Evolutionary conservation across 306 rosid species (phyloP).

Genomic region (Malus asiatica): DNA sequence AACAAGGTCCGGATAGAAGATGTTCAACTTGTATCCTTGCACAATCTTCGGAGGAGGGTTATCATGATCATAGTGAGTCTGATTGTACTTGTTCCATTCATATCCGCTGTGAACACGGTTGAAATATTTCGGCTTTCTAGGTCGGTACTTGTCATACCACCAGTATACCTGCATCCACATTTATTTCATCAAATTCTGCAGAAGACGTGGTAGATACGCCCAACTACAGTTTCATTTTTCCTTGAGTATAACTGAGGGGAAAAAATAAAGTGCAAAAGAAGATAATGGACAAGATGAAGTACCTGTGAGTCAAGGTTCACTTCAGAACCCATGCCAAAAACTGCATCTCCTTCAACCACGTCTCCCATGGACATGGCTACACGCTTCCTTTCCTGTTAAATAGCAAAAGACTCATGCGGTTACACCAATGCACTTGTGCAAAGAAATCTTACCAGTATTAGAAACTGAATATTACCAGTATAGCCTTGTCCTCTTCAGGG

Average conservation of each 20-base stretch:
- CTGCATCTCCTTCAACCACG: constrained; percentile 97
- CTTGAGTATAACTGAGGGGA: background rate
- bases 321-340: constrained; percentile 85
- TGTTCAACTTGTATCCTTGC: constrained; percentile 89
- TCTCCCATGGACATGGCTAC: constrained; percentile 76
- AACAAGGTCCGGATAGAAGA: constrained; percentile 92
- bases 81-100: constrained; percentile 97
- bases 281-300: background rate
- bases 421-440: background rate
- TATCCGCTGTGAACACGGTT: constrained; percentile 96
- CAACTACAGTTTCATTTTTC: background rate
- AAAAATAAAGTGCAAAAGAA: constrained; percentile 6
- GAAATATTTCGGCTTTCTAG: constrained; percentile 95
- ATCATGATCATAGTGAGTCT: constrained; percentile 98
- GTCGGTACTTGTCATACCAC: constrained; percentile 98
- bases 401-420: background rate
- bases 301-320: constrained; percentile 96
- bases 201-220: background rate
- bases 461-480: constrained; percentile 30
- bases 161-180: constrained; percentile 73
- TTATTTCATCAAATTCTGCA: constrained; percentile 6
- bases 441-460: background rate
- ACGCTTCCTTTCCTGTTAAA: constrained; percentile 67
- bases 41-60: constrained; percentile 97
- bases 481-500: constrained; percentile 89